Evolutionary conservation across 768 basidiomycete species (phyloP).

Genomic region (Dioszegia crocea): DNA sequence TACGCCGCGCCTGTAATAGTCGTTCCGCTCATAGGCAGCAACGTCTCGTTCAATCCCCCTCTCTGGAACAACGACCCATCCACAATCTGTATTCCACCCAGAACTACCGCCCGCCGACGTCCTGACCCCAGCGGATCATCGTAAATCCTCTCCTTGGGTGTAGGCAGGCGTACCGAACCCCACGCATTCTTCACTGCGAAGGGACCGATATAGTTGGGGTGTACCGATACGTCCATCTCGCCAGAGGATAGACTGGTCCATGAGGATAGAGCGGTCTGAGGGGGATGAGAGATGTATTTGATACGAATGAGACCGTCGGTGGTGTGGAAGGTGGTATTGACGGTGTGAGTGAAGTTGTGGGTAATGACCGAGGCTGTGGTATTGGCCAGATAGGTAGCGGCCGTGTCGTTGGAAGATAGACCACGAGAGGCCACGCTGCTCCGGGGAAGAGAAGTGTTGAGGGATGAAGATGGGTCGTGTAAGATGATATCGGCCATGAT

Average conservation of each 20-base stretch:
- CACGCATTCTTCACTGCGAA: constrained; percentile 33
- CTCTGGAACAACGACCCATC: constrained; percentile 6
- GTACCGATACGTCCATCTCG: constrained; percentile 29
- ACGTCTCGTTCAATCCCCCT: constrained; percentile 19
- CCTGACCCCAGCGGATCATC: constrained; percentile 26
- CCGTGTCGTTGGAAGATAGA: not conserved
- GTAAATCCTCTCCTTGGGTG: constrained; percentile 9
- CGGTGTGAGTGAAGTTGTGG: constrained; percentile 8
- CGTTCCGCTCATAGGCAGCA: constrained; percentile 7
- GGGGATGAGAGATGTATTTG: constrained; percentile 36
- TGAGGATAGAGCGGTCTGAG: constrained; percentile 26
- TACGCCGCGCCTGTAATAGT: constrained; percentile 14
- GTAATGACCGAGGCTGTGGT: constrained; percentile 1
- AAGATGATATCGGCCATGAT: constrained; percentile 27
- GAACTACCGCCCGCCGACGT: constrained; percentile 19
- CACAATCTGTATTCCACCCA: constrained; percentile 18
- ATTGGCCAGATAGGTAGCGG: not conserved
- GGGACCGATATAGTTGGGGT: constrained; percentile 43
- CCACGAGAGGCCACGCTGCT: constrained; percentile 5
- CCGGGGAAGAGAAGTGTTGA: constrained; percentile 6
- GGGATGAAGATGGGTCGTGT: constrained; percentile 13
- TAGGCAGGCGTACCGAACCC: constrained; percentile 28
- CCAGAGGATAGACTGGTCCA: constrained; percentile 31
- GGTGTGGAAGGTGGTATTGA: constrained; percentile 38
- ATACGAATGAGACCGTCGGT: constrained; percentile 34